Conservation (phyloP, 1,139 yeast species). For the Eremothecium coryli region DNA sequence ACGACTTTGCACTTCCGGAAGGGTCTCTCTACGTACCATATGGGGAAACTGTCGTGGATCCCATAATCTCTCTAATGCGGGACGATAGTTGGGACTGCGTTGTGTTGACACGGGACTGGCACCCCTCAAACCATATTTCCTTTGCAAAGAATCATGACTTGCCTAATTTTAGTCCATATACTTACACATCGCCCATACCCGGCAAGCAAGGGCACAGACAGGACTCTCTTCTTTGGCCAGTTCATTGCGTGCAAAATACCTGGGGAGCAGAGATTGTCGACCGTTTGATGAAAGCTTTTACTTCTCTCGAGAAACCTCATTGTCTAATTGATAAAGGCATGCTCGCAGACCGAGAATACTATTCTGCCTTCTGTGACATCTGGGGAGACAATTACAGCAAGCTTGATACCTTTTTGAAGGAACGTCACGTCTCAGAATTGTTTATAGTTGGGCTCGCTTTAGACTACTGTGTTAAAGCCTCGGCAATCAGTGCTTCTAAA, state of each 20-base stretch:
- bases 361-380: constrained; percentile 78
- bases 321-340: constrained; percentile 59
- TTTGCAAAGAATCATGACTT: constrained; percentile 64
- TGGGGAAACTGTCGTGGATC: constrained; percentile 56
- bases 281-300: constrained; percentile 32
- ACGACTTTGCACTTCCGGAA: constrained; percentile 70
- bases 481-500: constrained; percentile 58
- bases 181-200: constrained; percentile 46
- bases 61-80: constrained; percentile 34
- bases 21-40: constrained; percentile 67
- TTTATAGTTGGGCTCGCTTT: constrained; percentile 75
- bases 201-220: constrained; percentile 32
- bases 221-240: constrained; percentile 62
- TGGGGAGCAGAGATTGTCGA: constrained; percentile 57
- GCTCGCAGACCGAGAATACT: constrained; percentile 66
- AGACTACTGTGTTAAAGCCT: constrained; percentile 73
- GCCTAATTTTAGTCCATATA: constrained; percentile 44
- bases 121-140: constrained; percentile 66
- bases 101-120: constrained; percentile 84
- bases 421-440: constrained; percentile 46
- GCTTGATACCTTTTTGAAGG: constrained; percentile 40
- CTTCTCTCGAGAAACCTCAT: constrained; percentile 22
- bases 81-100: constrained; percentile 48
- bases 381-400: constrained; percentile 71
- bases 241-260: constrained; percentile 71